Conservation (phyloP, 768 basidiomycete genomes). For the Kwoniella heveanensis region DNA sequence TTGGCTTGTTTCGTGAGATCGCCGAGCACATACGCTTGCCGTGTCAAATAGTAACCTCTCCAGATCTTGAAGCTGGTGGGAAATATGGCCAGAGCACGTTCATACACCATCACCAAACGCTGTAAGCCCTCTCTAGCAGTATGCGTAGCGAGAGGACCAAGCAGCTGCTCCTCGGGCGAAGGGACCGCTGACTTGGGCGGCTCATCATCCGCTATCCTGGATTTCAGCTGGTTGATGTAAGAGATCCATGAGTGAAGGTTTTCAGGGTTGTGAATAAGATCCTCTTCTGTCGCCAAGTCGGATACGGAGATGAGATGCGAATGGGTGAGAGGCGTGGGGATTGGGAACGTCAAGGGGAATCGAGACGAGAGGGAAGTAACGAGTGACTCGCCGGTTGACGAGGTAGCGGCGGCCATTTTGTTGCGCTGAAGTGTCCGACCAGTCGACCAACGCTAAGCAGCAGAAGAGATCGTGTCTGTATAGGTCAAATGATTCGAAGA, state of each 20-base stretch:
- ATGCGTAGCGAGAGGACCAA: conserved; percentile 78
- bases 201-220: conserved; percentile 60
- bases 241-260: conserved; percentile 94
- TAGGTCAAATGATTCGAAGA: too few species aligned
- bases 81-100: conserved; percentile 83
- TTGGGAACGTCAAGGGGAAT: conserved; percentile 83
- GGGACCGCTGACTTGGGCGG: conserved; percentile 40
- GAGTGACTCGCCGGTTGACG: conserved; percentile 29
- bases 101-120: conserved; percentile 86
- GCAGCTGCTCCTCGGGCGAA: conserved; percentile 59
- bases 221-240: conserved; percentile 74
- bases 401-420: background rate
- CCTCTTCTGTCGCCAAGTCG: conserved; percentile 88
- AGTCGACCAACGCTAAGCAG: too few species aligned
- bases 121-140: conserved; percentile 75
- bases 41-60: conserved; percentile 84
- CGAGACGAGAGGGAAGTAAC: conserved; percentile 58
- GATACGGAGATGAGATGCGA: conserved; percentile 71
- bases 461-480: too few species aligned
- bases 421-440: background rate
- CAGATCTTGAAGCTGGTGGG: conserved; percentile 91
- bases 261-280: conserved; percentile 83
- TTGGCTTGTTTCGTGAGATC: conserved; percentile 42
- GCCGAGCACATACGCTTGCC: conserved; percentile 84
- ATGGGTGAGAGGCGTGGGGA: conserved; percentile 78